Evolutionary conservation across 352 stramenopile species (phyloP), one percentile per base, ranked within the genome.

Genomic region (Peronospora tabacina): DNA sequence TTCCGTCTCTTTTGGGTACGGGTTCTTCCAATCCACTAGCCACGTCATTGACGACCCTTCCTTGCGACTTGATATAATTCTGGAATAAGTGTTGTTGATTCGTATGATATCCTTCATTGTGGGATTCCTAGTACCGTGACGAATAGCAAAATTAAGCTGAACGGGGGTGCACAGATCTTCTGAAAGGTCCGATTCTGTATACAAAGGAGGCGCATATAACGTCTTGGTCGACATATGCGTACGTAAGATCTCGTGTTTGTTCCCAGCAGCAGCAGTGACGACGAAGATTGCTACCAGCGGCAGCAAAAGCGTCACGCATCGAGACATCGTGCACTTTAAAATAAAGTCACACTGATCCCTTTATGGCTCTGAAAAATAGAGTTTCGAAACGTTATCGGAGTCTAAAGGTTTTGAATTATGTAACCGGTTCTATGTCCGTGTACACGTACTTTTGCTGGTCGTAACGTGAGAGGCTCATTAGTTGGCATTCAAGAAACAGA

Each of bases 211-310:
- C 19, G 72, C 63, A 49, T 90, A 90, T 49, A 82, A 49, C 40
- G 74, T 90, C 66, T 90, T 90, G 44, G 79, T 90, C 9, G 79
- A 90, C 79, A 90, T 90, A 58, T 82, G 70, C 44, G 50, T 58
- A 11, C 44, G 57, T 39, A 87, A 53, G 33, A 84, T 54, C 13
- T 68, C 44, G 11, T 61, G 51, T 9, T 58, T 45, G 29, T 39
- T 38, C 28, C 35, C 37, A 49, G 13, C 26, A 49, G 44, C 53
- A 15, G 29, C 32, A 28, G 22, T 16, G 32, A 20, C 11, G 22
- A 40, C 29, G 19, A 9, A 51, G 15, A 54, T 1, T 9, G 55
- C 36, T 7, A 29, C 39, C 11, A 52, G 12, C 17, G 66, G 24
- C 51, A 71, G n/a, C 26, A 65, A 19, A 17, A 65, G 17, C 34